These are phyloP conservation scores for Spergularia marina DNA, from an alignment of 148 eudicot species.

Conservation along the genomic window DNA sequence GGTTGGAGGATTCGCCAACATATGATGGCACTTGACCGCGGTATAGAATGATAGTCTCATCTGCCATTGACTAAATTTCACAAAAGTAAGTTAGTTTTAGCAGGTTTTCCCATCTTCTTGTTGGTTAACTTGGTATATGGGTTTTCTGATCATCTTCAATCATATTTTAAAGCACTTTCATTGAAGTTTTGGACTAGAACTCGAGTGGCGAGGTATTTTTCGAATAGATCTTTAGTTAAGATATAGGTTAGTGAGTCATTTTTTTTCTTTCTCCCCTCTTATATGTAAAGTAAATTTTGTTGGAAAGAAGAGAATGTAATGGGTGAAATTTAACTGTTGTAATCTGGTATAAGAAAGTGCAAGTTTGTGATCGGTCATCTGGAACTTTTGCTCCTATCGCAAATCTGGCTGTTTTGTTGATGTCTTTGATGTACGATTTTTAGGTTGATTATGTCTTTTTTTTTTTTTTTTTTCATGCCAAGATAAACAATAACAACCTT, in stretches of 20 bases:
- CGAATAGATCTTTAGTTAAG: conserved; percentile 26
- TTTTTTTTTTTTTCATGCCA: no score
- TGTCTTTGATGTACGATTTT: no score
- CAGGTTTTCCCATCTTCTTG: conserved; percentile 10
- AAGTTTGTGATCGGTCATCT: background rate
- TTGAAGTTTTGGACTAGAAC: conserved; percentile 27
- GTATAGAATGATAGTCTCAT: conserved; percentile 20
- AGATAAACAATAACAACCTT: no score
- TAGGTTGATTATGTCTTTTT: no score
- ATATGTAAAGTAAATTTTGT: conserved; percentile 59
- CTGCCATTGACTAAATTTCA: conserved; percentile 24
- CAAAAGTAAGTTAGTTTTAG: conserved; percentile 23
- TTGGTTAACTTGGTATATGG: conserved; percentile 26
- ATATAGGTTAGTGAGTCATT: conserved; percentile 28
- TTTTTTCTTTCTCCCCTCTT: conserved; percentile 28
- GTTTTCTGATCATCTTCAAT: conserved; percentile 19
- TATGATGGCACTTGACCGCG: conserved; percentile 19
- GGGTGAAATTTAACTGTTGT: background rate
- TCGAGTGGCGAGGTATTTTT: conserved; percentile 26
- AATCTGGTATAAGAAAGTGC: conserved; percentile 12
- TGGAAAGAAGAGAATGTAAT: conserved; percentile 34
- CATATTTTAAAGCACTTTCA: conserved; percentile 10
- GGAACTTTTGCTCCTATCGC: no score
- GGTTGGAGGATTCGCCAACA: conserved; percentile 29
- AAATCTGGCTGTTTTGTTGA: no score